Conservation (phyloP, 1,139 yeast species). For the Yamadazyma aaseri region DNA sequence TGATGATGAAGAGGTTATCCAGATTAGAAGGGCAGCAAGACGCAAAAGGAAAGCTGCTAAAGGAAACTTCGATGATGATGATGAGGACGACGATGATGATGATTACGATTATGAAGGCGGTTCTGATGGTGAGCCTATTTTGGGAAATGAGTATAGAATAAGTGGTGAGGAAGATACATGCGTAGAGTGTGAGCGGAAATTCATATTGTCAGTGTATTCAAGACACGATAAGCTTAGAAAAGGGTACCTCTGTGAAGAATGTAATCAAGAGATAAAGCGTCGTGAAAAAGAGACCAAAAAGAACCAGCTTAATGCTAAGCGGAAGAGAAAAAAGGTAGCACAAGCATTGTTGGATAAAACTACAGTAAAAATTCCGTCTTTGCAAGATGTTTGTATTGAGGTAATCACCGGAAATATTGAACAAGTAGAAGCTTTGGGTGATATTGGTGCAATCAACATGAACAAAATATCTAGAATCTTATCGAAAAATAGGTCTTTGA, state of each 20-base stretch:
- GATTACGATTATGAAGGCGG: constrained; percentile 29
- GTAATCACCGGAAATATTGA: constrained; percentile 71
- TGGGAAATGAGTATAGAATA: constrained; percentile 23
- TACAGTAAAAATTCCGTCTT: constrained; percentile 59
- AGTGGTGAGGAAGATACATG: constrained; percentile 55
- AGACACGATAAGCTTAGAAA: constrained; percentile 46
- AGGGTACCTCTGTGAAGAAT: constrained; percentile 67
- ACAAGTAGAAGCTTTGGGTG: constrained; percentile 76
- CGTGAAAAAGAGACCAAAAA: constrained; percentile 46
- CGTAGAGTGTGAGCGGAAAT: constrained; percentile 55
- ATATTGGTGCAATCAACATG: constrained; percentile 66
- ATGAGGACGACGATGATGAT: constrained; percentile 25
- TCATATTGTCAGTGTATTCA: constrained; percentile 66
- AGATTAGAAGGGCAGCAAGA: constrained; percentile 44
- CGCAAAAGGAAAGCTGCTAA: constrained; percentile 21
- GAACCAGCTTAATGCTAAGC: constrained; percentile 63
- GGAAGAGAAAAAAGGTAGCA: constrained; percentile 74
- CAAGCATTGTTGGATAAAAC: constrained; percentile 77
- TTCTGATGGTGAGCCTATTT: constrained; percentile 28
- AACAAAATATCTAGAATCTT: constrained; percentile 70
- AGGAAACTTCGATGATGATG: constrained; percentile 16
- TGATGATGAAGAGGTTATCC: constrained; percentile 20
- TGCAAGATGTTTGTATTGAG: constrained; percentile 80
- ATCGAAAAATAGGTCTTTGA: constrained; percentile 76
- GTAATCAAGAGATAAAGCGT: constrained; percentile 48